A percentile compares a stretch with the other conserved stretches of the same genome.
Evolutionary conservation across 352 stramenopile species (phyloP).

Genomic region (Phytophthora idaei): DNA sequence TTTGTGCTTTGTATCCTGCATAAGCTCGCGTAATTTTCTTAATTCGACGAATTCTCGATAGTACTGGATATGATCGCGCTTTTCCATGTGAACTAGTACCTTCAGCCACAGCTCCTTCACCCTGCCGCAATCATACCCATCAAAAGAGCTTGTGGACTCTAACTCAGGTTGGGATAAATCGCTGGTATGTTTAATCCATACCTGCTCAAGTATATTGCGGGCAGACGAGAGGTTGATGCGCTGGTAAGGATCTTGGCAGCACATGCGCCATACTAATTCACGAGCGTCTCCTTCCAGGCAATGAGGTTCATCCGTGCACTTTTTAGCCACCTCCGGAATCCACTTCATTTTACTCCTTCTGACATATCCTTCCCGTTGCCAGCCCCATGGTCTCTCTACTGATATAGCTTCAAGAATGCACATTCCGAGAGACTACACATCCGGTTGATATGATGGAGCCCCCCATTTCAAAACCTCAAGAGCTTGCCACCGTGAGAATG

Average conservation of each 20-base stretch:
- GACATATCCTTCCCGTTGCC: background rate
- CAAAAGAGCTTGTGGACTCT: background rate
- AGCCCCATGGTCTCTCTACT: background rate
- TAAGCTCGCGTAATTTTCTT: background rate
- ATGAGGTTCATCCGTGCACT: background rate
- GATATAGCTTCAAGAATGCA: constrained; percentile 31
- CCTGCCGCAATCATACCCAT: background rate
- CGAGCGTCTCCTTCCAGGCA: background rate
- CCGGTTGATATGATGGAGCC: constrained; percentile 3
- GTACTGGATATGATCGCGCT: constrained; percentile 1
- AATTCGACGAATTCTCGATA: background rate
- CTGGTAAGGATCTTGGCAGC: constrained; percentile 4
- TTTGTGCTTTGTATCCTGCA: background rate
- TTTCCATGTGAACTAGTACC: background rate
- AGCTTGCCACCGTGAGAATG: constrained; percentile 15
- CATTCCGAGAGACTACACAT: constrained; percentile 33
- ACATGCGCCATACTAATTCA: constrained; percentile 20
- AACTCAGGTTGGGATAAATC: background rate
- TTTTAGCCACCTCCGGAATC: background rate
- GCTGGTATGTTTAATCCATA: background rate
- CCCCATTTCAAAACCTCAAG: constrained; percentile 13
- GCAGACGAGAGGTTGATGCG: background rate
- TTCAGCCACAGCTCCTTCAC: constrained; percentile 1
- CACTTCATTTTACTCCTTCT: background rate
- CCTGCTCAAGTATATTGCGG: background rate